phyloP scores from a whole-genome alignment of 177 flowering plant species.

The Tripterygium wilfordii region DNA sequence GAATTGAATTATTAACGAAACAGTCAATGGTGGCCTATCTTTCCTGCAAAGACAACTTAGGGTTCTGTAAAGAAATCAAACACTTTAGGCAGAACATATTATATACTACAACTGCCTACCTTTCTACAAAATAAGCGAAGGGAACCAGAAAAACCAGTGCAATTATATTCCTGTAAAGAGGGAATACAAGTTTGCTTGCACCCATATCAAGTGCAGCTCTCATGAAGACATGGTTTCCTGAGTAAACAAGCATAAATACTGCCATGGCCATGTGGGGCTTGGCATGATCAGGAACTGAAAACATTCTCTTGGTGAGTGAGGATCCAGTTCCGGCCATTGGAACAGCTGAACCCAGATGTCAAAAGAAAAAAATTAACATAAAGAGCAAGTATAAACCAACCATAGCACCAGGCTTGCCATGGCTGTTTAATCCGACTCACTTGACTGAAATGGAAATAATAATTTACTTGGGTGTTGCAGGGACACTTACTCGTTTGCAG shows the following conservation, averaged over 20 bases:
- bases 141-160: conserved; percentile 17
- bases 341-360: not conserved
- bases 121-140: conserved; percentile 21
- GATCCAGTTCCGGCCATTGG: conserved; percentile 8
- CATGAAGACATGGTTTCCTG: conserved; percentile 17
- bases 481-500: no score
- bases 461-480: no score
- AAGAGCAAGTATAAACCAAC: no score
- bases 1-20: conserved; percentile 11
- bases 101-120: conserved; percentile 13
- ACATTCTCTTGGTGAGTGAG: not conserved
- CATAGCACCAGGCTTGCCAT: no score
- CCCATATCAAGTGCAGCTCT: conserved; percentile 24
- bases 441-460: no score
- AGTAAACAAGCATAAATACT: conserved; percentile 12
- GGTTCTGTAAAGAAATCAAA: not conserved
- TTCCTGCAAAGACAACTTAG: conserved; percentile 9
- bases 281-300: conserved; percentile 15
- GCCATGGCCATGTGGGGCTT: conserved; percentile 19
- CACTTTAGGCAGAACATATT: no score
- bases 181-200: conserved; percentile 27
- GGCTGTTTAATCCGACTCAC: no score
- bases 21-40: conserved; percentile 16
- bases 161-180: conserved; percentile 20
- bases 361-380: no score